These are phyloP conservation scores for Zymoseptoria passerinii DNA, from an alignment of 2,329 filamentous ascomycete genomes.

Conservation along the genomic window DNA sequence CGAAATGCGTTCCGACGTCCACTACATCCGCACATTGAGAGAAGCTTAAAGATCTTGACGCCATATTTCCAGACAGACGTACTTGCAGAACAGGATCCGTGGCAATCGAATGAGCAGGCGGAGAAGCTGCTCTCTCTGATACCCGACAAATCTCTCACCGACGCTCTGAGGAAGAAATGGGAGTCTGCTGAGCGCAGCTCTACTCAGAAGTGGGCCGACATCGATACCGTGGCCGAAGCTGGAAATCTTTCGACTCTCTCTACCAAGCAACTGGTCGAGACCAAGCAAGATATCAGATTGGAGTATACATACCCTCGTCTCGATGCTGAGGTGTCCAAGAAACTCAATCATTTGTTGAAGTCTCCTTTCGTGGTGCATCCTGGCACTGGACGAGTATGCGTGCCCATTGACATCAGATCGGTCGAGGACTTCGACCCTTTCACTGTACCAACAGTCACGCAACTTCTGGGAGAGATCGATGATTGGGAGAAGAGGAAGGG, in stretches of 20 bases:
- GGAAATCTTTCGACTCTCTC: conserved; percentile 58
- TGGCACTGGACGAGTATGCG: conserved; percentile 86
- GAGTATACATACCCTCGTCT: conserved; percentile 97
- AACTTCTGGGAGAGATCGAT: conserved; percentile 78
- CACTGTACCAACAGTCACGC: conserved; percentile 77
- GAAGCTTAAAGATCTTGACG: conserved; percentile 77
- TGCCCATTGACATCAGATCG: conserved; percentile 71
- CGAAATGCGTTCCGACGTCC: conserved; percentile 78
- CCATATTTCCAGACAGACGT: conserved; percentile 78
- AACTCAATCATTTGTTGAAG: conserved; percentile 95
- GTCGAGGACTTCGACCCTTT: conserved; percentile 83
- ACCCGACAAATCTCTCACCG: conserved; percentile 68
- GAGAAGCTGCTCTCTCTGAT: conserved; percentile 76
- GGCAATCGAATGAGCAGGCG: conserved; percentile 59
- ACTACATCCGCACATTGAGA: conserved; percentile 78
- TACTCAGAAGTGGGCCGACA: conserved; percentile 84
- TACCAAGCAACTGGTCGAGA: conserved; percentile 62
- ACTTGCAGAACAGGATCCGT: conserved; percentile 78
- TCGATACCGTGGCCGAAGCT: conserved; percentile 73
- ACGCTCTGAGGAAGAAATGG: conserved; percentile 84
- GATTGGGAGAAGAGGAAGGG: conserved; percentile 53
- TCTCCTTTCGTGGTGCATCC: conserved; percentile 95
- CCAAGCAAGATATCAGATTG: conserved; percentile 90
- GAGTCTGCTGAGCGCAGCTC: conserved; percentile 72
- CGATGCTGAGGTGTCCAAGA: conserved; percentile 95